Percentiles rank a stretch among this genome's conserved stretches.
phyloP scores from a whole-genome alignment of 805 yeast genomes.

The Candida adriatica region DNA sequence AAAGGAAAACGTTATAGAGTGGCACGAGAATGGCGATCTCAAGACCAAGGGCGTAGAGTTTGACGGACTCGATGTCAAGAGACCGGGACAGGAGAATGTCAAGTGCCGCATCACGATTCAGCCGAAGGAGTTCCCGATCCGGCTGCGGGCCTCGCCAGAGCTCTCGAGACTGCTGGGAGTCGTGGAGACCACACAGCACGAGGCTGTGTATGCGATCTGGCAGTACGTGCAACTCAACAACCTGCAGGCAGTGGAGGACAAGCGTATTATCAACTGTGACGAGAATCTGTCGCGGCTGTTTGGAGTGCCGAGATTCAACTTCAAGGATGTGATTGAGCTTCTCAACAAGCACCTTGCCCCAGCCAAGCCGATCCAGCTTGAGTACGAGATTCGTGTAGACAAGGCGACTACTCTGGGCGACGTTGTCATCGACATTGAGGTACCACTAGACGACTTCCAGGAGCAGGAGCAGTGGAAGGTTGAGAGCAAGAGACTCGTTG shows the following conservation, averaged over 20 bases:
- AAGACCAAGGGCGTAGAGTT: conserved; percentile 44
- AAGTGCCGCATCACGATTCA: conserved; percentile 71
- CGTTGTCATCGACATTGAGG: conserved; percentile 66
- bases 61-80: conserved; percentile 84
- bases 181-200: conserved; percentile 78
- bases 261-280: conserved; percentile 46
- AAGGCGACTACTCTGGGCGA: conserved; percentile 78
- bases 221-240: conserved; percentile 68
- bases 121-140: conserved; percentile 68
- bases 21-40: conserved; percentile 65
- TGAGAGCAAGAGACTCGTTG: conserved; percentile 25
- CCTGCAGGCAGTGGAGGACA: conserved; percentile 51
- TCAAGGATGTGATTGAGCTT: conserved; percentile 66
- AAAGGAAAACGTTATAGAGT: conserved; percentile 55
- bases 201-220: conserved; percentile 73
- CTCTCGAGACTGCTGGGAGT: conserved; percentile 69
- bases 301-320: conserved; percentile 46
- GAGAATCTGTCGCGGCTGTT: conserved; percentile 37
- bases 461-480: conserved; percentile 24
- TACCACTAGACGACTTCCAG: conserved; percentile 34
- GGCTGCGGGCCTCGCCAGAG: conserved; percentile 55
- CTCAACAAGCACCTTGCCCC: conserved; percentile 66
- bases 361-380: conserved; percentile 69
- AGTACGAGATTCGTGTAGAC: conserved; percentile 71
- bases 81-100: conserved; percentile 64